Percentiles rank a stretch among this genome's conserved stretches.
phyloP scores from a whole-genome alignment of 2,329 filamentous ascomycete species.

The Fusarium acutatum region DNA sequence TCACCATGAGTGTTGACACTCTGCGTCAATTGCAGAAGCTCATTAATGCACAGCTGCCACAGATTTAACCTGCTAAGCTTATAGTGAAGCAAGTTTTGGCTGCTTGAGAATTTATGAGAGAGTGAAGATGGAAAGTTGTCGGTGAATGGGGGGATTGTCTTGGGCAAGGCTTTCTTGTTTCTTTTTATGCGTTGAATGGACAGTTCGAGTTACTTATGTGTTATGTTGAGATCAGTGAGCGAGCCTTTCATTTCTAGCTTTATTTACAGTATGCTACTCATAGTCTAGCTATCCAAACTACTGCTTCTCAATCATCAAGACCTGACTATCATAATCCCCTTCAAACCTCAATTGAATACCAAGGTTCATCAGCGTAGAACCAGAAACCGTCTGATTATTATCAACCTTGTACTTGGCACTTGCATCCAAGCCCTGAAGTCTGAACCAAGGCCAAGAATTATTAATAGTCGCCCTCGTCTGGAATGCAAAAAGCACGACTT shows the following conservation, averaged over 20 bases:
- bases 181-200: not conserved
- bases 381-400: slow-evolving; percentile 62
- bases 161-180: accelerated
- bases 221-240: no score
- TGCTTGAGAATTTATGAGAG: accelerated
- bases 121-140: accelerated
- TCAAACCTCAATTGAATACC: slow-evolving; percentile 63
- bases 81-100: accelerated
- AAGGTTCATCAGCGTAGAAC: slow-evolving; percentile 69
- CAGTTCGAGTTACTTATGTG: accelerated
- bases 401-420: slow-evolving; percentile 62
- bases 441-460: slow-evolving; percentile 63
- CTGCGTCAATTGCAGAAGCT: slow-evolving; percentile 42
- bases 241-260: not conserved
- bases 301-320: slow-evolving; percentile 62
- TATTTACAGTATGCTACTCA: not conserved
- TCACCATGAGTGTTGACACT: slow-evolving; percentile 44
- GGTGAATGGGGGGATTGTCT: accelerated
- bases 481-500: slow-evolving; percentile 67
- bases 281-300: not conserved
- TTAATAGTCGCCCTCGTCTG: slow-evolving; percentile 60
- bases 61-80: not conserved
- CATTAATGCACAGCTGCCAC: slow-evolving; percentile 21
- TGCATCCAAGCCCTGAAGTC: slow-evolving; percentile 65
- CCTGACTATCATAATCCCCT: slow-evolving; percentile 64